Conservation (phyloP, 352 stramenopile genomes). For the Phytopythium kandeliae region DNA sequence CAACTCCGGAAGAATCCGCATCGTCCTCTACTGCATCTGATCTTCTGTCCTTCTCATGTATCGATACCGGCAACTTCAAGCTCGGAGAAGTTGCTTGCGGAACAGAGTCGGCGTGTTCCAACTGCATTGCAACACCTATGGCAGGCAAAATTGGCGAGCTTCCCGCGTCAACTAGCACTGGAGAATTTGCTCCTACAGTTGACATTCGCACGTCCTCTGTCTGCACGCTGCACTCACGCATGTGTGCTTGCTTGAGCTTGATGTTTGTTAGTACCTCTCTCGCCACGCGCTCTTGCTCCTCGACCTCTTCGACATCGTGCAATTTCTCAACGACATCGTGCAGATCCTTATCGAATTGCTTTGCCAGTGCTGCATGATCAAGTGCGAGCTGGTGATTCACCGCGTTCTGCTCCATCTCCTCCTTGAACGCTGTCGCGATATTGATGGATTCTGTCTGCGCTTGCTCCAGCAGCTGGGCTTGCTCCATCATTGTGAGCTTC, state of each 20-base stretch:
- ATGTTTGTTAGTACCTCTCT: slow-evolving; percentile 10
- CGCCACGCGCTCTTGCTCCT: slow-evolving; percentile 16
- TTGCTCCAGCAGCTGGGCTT: slow-evolving; percentile 40
- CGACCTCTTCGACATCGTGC: slow-evolving; percentile 23
- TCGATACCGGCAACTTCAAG: neutral
- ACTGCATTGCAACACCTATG: slow-evolving; percentile 27
- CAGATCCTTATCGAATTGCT: slow-evolving; percentile 48
- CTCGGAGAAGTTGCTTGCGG: neutral
- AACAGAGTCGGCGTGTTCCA: slow-evolving; percentile 4
- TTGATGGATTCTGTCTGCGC: slow-evolving; percentile 45
- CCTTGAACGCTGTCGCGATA: slow-evolving; percentile 55
- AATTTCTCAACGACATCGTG: slow-evolving; percentile 33
- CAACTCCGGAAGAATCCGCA: neutral
- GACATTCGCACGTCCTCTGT: slow-evolving; percentile 25
- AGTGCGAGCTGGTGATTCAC: slow-evolving; percentile 37
- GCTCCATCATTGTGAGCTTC: slow-evolving; percentile 54
- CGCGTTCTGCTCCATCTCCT: slow-evolving; percentile 51
- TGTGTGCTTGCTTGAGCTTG: slow-evolving; percentile 19
- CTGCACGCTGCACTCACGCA: slow-evolving; percentile 43
- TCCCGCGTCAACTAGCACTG: slow-evolving; percentile 25
- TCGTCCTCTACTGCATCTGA: slow-evolving; percentile 4
- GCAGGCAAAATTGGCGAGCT: slow-evolving; percentile 17
- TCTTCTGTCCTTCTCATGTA: neutral
- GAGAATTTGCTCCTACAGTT: slow-evolving; percentile 38
- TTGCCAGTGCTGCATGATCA: slow-evolving; percentile 38